Evolutionary conservation across 1,139 yeast genomes (phyloP), one percentile per base, ranked within the genome.

Genomic region (Debaryomyces subglobosus): DNA sequence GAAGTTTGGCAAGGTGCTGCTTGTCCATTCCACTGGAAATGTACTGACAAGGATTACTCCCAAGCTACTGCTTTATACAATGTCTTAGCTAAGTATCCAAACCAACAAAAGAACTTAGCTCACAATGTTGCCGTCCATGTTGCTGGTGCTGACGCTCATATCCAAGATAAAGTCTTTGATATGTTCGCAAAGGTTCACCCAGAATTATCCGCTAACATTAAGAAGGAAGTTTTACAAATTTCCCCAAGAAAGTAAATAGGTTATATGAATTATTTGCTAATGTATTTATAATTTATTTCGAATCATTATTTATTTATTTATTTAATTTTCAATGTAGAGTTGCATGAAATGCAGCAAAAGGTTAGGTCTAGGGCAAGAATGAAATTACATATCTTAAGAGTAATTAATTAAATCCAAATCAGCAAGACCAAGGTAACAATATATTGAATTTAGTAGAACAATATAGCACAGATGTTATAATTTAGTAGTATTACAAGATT

Each of bases 1-100:
- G 97, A 92, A 73, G 78, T 81, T 53, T 91, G 96, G 92, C 72
- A 78, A 50, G 97, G 97, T 53, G 85, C 95, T 55, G 97, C 96
- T 49, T 76, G 85, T 56, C 89, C 90, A 59, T 88, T 83, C 84
- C 95, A 89, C 76, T 91, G 97, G 97, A 79, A 81, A 54, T 82
- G 81, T 49, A 86, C 85, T 50, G 86, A 79, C 49, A 77, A 74
- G 49, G 96, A 90, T 67, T 78, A 62, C 89, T 86, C 72, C 80
- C 97, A 61, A 78, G 86, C 69, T 75, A 67, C 59, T 69, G 75
- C 58, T 77, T 65, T 92, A 88, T 81, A 75, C 85, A 75, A 85
- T 51, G 94, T 87, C 43, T 79, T 89, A 68, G 89, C 87, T 52
- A 85, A 74, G 65, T 83, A 84, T 61, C 82, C 84, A 24, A 87